Evolutionary conservation across 139 green algal species (phyloP).

Genomic region (Coccomyxa sp.): DNA sequence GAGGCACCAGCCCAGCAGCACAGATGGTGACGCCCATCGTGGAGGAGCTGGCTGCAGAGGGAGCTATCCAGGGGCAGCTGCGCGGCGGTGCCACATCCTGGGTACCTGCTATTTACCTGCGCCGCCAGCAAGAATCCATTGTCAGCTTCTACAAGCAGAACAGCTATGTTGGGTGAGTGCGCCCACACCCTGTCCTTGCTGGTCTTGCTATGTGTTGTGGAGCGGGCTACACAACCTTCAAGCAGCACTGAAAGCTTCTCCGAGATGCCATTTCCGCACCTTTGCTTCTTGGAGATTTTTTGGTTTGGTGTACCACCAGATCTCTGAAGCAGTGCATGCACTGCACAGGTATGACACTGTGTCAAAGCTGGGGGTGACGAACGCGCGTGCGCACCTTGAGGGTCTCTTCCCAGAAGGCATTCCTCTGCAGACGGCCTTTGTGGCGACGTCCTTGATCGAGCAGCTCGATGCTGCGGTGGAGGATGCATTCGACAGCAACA

Average conservation of each 20-base stretch:
- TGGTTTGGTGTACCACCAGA: too few relatives aligned
- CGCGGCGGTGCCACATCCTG: constrained; percentile 62
- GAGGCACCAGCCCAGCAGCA: not conserved
- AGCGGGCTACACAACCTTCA: too few relatives aligned
- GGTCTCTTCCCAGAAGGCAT: constrained; percentile 59
- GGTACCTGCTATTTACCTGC: constrained; percentile 56
- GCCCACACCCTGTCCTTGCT: too few relatives aligned
- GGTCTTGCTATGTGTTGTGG: too few relatives aligned
- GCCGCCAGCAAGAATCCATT: constrained; percentile 61
- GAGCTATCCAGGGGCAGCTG: constrained; percentile 52
- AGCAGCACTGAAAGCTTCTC: too few relatives aligned
- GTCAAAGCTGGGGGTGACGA: constrained; percentile 50
- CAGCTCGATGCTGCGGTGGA: constrained; percentile 59
- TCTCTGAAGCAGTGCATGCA: too few relatives aligned
- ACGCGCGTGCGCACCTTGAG: constrained; percentile 43
- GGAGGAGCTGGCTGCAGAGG: constrained; percentile 43
- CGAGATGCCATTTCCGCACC: too few relatives aligned
- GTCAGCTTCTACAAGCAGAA: constrained; percentile 79
- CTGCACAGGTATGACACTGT: constrained; percentile 54
- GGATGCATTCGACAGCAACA: constrained; percentile 28
- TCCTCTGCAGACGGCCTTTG: constrained; percentile 54
- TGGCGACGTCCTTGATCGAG: constrained; percentile 47
- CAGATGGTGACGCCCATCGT: constrained; percentile 15
- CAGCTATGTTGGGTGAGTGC: constrained; percentile 39
- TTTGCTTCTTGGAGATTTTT: too few relatives aligned